Evolutionary conservation across 139 green algal species (phyloP), one percentile per base, ranked within the genome.

Genomic region (Pseudopediastrum boryanum): DNA sequence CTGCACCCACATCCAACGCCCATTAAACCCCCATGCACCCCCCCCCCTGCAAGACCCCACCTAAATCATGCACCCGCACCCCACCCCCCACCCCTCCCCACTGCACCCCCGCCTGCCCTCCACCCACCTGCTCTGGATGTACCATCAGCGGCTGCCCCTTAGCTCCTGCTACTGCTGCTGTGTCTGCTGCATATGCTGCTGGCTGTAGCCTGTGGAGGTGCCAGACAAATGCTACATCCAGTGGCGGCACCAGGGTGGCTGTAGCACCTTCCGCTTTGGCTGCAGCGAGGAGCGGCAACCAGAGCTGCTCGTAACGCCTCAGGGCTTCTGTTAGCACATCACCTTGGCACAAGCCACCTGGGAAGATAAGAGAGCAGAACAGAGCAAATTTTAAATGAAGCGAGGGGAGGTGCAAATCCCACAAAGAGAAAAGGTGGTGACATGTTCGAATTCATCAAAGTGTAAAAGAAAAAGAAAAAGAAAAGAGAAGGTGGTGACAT

Each of bases 121-220:
- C 56, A 4, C 72, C 21, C 44, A 71, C 72, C 58, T 79, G 72
- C 58, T 58, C 27, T 41, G n/a, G 52, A 25, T 12, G 21, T 2
- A 78, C 71, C 35, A 59, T 38, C 42, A 80, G 77, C 62, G 44
- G 21, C 33, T 68, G 38, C 56, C n/a, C 3, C 3, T 44, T 50
- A n/a, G 4, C 33, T 12, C 23, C 50, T 36, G 19, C 44, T 56
- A 63, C 70, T 48, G 27, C 38, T 35, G 27, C 46, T 65, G 41
- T 78, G 64, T 83, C 64, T 35, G 25, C 41, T 62, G 38, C 78
- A 48, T 88, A 88, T 10, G n/a, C 44, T 12, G 36, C 39, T 5
- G 83, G 83, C 39, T 80, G 71, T 52, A 88, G 74, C 35, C 83
- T 67, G 61, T 88, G 83, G 31, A 85, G 61, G 66, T 85, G 83